Conservation (phyloP, 2,329 filamentous ascomycete species). For the Ceratocystiopsis sp. region DNA sequence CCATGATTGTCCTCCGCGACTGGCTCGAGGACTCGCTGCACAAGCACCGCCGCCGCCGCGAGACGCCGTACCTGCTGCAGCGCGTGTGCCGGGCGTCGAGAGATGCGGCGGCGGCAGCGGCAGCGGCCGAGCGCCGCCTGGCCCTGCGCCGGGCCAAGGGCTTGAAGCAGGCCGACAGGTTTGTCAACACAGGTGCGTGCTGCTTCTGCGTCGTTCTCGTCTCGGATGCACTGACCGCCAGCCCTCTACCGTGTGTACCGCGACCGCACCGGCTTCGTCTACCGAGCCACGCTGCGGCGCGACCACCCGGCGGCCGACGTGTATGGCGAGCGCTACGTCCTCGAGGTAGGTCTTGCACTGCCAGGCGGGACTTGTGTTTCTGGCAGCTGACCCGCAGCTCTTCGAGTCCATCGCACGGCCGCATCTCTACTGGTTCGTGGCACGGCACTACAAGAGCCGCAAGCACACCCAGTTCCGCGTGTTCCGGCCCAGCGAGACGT, state of each 20-base stretch:
- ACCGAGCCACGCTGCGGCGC: constrained; percentile 45
- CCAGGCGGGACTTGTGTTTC: no score
- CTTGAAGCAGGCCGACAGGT: constrained; percentile 19
- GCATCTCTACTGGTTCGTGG: constrained; percentile 42
- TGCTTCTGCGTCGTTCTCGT: background rate
- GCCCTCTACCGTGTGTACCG: constrained; percentile 47
- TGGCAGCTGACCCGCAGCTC: constrained; percentile 39
- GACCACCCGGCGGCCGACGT: constrained; percentile 25
- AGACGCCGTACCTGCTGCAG: constrained; percentile 25
- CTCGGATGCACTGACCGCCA: constrained; percentile 13
- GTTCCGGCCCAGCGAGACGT: constrained; percentile 21
- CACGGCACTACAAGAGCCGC: constrained; percentile 29
- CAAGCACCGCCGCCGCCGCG: constrained; percentile 12
- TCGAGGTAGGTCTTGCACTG: constrained; percentile 36
- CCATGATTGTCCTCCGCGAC: constrained; percentile 26
- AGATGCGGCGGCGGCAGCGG: constrained; percentile 5
- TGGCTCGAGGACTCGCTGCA: constrained; percentile 34
- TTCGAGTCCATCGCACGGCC: constrained; percentile 47
- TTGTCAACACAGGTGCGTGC: constrained; percentile 32
- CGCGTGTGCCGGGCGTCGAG: constrained; percentile 14
- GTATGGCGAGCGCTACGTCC: constrained; percentile 37
- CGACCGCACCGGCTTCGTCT: constrained; percentile 45
- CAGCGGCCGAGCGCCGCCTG: constrained; percentile 15
- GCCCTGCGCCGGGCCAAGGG: constrained; percentile 17
- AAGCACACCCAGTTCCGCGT: constrained; percentile 19